Evolutionary conservation across 1,284 basidiomycete genomes (phyloP).

Genomic region (Sanghuangporus sanghuang): DNA sequence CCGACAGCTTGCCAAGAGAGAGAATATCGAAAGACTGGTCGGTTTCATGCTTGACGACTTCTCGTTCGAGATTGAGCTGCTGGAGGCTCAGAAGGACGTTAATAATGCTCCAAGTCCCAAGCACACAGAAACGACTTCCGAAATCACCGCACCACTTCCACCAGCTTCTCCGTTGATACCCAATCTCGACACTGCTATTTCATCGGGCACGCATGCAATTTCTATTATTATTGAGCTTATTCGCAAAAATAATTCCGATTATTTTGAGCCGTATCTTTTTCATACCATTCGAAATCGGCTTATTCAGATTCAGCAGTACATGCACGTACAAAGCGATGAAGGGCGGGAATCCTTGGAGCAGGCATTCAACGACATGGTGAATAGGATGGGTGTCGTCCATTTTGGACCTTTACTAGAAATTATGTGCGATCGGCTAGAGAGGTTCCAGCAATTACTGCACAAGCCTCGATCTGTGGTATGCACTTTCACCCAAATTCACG

Average conservation of each 20-base stretch:
- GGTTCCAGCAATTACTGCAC: slow-evolving; percentile 69
- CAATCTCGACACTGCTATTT: slow-evolving; percentile 73
- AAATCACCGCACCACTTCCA: background rate
- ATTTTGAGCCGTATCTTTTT: slow-evolving; percentile 98
- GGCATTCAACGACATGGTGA: slow-evolving; percentile 83
- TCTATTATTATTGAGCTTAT: slow-evolving; percentile 95
- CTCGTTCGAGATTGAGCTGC: slow-evolving; percentile 27
- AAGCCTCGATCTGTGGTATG: slow-evolving; percentile 74
- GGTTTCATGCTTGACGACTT: slow-evolving; percentile 80
- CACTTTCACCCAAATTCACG: slow-evolving; percentile 6
- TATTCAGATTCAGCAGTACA: slow-evolving; percentile 79
- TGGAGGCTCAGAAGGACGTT: slow-evolving; percentile 22
- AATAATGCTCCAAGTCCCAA: slow-evolving; percentile 19
- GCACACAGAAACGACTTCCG: slow-evolving; percentile 20
- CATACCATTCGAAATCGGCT: slow-evolving; percentile 89
- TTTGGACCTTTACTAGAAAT: slow-evolving; percentile 81
- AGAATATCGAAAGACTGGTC: slow-evolving; percentile 70
- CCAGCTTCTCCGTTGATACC: slow-evolving; percentile 35
- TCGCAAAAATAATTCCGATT: slow-evolving; percentile 98
- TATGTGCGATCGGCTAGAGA: slow-evolving; percentile 66
- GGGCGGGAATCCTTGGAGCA: slow-evolving; percentile 69
- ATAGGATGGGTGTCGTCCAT: slow-evolving; percentile 92
- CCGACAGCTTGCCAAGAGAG: slow-evolving; percentile 79
- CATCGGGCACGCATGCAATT: slow-evolving; percentile 85
- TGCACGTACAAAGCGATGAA: slow-evolving; percentile 47